Evolutionary conservation across 75 land plant species (phyloP), one percentile per base, ranked within the genome.

Genomic region (Sequoiadendron giganteum): DNA sequence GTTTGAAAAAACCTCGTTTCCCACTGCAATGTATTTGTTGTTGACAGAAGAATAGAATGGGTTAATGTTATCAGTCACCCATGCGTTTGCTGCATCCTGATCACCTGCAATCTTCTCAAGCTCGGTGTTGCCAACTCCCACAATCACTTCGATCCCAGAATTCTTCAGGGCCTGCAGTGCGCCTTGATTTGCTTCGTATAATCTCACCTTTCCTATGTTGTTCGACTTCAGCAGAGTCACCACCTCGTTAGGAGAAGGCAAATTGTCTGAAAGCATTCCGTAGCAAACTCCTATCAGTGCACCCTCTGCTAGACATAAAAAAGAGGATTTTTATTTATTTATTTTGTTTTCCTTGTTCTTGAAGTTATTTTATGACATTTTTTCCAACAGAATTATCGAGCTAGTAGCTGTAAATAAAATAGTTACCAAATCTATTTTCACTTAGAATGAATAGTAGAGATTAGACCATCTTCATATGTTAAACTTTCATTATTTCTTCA

Each of bases 241-340:
- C 18, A 88, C 91, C 19, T 92, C 86, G 9, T 18, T 15, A 1
- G 38, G 76, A 25, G 86, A 42, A 19, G 93, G 93, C 25, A 90
- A 58, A 76, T 86, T 73, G 87, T 86, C 36, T 68, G 84, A 91
- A 2, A 36, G 45, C 77, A 9, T 87, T 3, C 90, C 90, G 58
- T 92, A 92, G 76, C 87, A 85, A 5, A 90, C 90, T 3, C 93
- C 93, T 10, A 90, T 76, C 3, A 16, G 79, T 6, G 78, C 91
- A 54, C 91, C 92, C 48, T 84, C 87, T 42, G 43, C 43, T 42
- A 3, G 43, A 42, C 43, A 42, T 42, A 42, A 42, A 42, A 42
- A 42, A 3, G 43, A 42, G 43, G 43, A 42, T 42, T 42, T 42
- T 36, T 36, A 36, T 36, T 36, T 36, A 36, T 36, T 36, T 36